Conservation (phyloP, 2,329 filamentous ascomycete species). For the Curvularia verruculosa region DNA sequence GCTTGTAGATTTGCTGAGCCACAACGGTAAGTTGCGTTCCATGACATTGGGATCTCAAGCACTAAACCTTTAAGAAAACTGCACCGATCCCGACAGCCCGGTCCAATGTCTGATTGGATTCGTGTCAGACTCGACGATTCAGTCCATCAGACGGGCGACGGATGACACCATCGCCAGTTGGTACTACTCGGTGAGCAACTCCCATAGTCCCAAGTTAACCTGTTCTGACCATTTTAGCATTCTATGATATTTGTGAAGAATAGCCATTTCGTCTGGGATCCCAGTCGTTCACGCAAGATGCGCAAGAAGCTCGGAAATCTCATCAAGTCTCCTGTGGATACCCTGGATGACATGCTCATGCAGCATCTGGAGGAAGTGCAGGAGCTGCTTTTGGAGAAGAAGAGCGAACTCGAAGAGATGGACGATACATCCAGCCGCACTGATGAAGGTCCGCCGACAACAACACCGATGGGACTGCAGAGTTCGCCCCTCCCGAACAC, state of each 20-base stretch:
- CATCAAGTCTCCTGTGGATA: constrained; percentile 52
- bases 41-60: not conserved
- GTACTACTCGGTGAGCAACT: constrained; percentile 71
- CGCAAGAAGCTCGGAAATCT: constrained; percentile 65
- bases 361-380: constrained; percentile 59
- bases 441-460: constrained; percentile 26
- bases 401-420: constrained; percentile 47
- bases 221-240: constrained; percentile 54
- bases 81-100: constrained; percentile 60
- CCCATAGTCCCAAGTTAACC: not conserved
- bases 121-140: constrained; percentile 74
- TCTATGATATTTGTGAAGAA: constrained; percentile 79
- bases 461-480: constrained; percentile 18
- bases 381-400: constrained; percentile 52
- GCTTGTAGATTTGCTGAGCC: constrained; percentile 79
- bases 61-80: constrained; percentile 52
- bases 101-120: constrained; percentile 81
- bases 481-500: constrained; percentile 31
- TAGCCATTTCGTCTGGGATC: constrained; percentile 76
- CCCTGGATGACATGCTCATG: constrained; percentile 63
- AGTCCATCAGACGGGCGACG: constrained; percentile 67
- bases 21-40: constrained; percentile 63
- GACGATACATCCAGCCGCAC: constrained; percentile 27
- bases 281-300: constrained; percentile 61
- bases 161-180: constrained; percentile 80